A percentile compares a stretch with the other conserved stretches of the same genome.
Evolutionary conservation across 2,329 filamentous ascomycete genomes (phyloP).

Genomic region (Ophiobolus disseminans): DNA sequence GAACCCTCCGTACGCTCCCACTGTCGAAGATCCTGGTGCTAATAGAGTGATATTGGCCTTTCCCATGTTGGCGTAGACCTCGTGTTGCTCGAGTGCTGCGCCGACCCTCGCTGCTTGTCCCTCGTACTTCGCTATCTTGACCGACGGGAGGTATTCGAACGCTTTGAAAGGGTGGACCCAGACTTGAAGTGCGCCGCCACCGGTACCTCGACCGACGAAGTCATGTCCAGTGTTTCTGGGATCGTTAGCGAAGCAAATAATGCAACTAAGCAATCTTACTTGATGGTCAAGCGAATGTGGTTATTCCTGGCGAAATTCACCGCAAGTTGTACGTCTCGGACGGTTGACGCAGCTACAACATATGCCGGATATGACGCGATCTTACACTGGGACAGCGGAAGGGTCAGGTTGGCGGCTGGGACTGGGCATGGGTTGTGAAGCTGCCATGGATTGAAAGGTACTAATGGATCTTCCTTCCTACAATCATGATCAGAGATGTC

Average conservation of each 20-base stretch:
- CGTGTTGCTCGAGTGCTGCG: constrained; percentile 31
- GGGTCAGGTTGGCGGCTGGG: constrained; percentile 7
- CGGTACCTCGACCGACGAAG: constrained; percentile 33
- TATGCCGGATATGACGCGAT: constrained; percentile 30
- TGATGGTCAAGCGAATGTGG: constrained; percentile 41
- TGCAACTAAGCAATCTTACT: constrained; percentile 17
- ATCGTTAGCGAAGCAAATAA: constrained; percentile 5
- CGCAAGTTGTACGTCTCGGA: constrained; percentile 35
- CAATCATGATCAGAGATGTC: background rate
- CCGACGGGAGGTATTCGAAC: constrained; percentile 31
- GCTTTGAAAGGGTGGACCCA: constrained; percentile 36
- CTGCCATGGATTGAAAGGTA: constrained; percentile 30
- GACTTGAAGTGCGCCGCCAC: constrained; percentile 36
- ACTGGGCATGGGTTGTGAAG: constrained; percentile 27
- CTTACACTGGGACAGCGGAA: constrained; percentile 24
- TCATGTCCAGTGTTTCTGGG: constrained; percentile 41
- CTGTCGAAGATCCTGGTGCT: constrained; percentile 43
- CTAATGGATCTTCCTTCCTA: constrained; percentile 34
- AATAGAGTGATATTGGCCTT: constrained; percentile 28
- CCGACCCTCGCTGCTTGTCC: constrained; percentile 36
- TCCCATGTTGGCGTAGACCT: constrained; percentile 30
- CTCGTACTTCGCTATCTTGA: constrained; percentile 27
- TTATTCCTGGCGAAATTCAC: constrained; percentile 41
- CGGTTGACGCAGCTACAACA: constrained; percentile 33
- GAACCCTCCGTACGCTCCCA: constrained; percentile 55